Conservation (phyloP, 768 basidiomycete species). For the Dentipellis sp. region DNA sequence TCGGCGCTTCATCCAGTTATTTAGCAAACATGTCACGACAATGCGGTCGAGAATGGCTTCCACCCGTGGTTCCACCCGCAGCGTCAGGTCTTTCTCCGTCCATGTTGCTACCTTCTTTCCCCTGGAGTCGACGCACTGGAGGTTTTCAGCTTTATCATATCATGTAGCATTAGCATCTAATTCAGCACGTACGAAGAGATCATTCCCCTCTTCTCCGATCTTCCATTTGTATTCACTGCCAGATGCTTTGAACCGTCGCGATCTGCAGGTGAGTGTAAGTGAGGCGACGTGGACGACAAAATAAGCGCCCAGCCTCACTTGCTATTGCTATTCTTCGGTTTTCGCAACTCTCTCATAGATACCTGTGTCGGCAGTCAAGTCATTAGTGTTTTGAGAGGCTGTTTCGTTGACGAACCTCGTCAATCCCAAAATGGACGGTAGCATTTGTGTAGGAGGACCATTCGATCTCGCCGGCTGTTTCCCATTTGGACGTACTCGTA, state of each 20-base stretch:
- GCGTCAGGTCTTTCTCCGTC: constrained; percentile 28
- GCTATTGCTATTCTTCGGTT: constrained; percentile 38
- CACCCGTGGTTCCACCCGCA: constrained; percentile 32
- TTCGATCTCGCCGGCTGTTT: constrained; percentile 44
- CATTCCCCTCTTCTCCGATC: constrained; percentile 29
- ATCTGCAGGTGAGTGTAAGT: constrained; percentile 22
- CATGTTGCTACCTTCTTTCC: constrained; percentile 39
- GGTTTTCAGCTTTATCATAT: not conserved
- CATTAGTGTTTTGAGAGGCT: not conserved
- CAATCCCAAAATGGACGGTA: constrained; percentile 38
- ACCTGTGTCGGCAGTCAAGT: constrained; percentile 19
- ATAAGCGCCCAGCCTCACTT: constrained; percentile 25
- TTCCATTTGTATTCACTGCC: constrained; percentile 53
- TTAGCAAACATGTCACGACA: constrained; percentile 44
- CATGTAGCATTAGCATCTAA: not conserved
- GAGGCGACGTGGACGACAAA: not conserved
- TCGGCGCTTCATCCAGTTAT: constrained; percentile 38
- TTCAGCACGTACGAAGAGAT: constrained; percentile 35
- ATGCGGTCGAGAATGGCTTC: constrained; percentile 37
- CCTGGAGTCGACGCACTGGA: constrained; percentile 40
- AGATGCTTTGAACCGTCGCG: constrained; percentile 42
- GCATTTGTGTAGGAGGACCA: constrained; percentile 39
- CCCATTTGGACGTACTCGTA: constrained; percentile 31
- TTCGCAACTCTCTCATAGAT: constrained; percentile 38
- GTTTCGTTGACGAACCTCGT: constrained; percentile 25